Conservation (phyloP, 2,329 filamentous ascomycete genomes). For the Fusarium liriodendri region DNA sequence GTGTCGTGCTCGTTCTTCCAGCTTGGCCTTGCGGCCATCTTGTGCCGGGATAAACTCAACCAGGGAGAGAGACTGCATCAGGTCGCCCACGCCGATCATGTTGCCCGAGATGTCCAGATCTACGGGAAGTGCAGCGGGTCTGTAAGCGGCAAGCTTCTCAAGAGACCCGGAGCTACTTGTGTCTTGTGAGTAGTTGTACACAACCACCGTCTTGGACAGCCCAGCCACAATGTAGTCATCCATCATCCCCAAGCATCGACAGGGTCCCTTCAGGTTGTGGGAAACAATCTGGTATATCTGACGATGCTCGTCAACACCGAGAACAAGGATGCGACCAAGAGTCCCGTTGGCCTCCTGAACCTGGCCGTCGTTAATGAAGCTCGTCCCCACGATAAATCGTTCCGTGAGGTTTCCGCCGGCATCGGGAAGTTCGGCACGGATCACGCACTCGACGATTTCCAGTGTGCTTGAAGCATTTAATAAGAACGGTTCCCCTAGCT, state of each 20-base stretch:
- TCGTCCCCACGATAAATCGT: slow-evolving; percentile 91
- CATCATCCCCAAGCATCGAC: slow-evolving; percentile 80
- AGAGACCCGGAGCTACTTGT: slow-evolving; percentile 68
- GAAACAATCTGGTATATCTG: slow-evolving; percentile 78
- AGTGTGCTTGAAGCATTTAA: slow-evolving; percentile 61
- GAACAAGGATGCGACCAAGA: slow-evolving; percentile 82
- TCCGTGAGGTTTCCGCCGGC: slow-evolving; percentile 70
- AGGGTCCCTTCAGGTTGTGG: slow-evolving; percentile 80
- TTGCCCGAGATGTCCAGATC: slow-evolving; percentile 80
- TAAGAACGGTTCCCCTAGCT: slow-evolving; percentile 75
- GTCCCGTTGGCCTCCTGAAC: slow-evolving; percentile 58
- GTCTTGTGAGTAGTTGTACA: slow-evolving; percentile 67
- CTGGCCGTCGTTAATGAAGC: slow-evolving; percentile 74
- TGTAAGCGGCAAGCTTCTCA: slow-evolving; percentile 78
- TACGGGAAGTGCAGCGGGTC: slow-evolving; percentile 85
- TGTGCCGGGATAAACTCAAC: slow-evolving; percentile 75
- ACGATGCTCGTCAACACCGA: slow-evolving; percentile 83
- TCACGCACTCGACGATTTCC: slow-evolving; percentile 88
- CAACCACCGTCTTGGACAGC: slow-evolving; percentile 85
- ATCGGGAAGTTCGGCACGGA: slow-evolving; percentile 77
- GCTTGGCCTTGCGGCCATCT: slow-evolving; percentile 67
- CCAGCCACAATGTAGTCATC: slow-evolving; percentile 84
- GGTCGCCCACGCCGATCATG: slow-evolving; percentile 84
- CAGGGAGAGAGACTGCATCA: slow-evolving; percentile 92
- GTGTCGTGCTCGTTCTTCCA: slow-evolving; percentile 83